phyloP scores from a whole-genome alignment of 768 basidiomycete genomes.

The Termitomyces sp. region DNA sequence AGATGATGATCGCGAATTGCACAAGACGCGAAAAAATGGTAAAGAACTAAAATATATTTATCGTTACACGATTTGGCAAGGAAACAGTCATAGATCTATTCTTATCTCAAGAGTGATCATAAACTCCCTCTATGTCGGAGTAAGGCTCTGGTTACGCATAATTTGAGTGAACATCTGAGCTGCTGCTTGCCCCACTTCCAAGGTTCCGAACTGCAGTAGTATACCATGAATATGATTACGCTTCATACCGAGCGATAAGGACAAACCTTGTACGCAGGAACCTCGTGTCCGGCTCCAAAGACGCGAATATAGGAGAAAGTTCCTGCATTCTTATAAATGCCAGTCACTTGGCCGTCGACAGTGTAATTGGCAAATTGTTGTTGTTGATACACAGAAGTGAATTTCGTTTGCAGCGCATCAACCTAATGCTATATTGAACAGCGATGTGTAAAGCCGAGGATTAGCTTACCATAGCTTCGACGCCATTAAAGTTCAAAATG shows the following conservation, averaged over 20 bases:
- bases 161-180: constrained; percentile 41
- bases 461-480: constrained; percentile 48
- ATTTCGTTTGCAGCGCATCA: constrained; percentile 40
- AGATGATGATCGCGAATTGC: background rate
- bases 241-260: background rate
- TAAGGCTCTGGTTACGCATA: constrained; percentile 25
- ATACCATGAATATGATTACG: background rate
- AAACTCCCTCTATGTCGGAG: constrained; percentile 6
- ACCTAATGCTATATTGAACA: constrained; percentile 26
- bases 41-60: background rate
- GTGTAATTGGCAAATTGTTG: constrained; percentile 44
- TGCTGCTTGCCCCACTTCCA: constrained; percentile 37
- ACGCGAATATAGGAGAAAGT: constrained; percentile 51
- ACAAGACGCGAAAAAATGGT: background rate
- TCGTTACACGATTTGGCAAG: background rate
- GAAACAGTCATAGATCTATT: background rate
- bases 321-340: constrained; percentile 56
- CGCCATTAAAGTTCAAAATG: constrained; percentile 49
- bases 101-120: background rate
- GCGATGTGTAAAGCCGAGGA: background rate
- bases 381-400: constrained; percentile 33
- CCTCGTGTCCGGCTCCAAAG: constrained; percentile 43
- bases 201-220: constrained; percentile 23
- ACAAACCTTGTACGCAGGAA: constrained; percentile 39
- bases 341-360: constrained; percentile 44